A percentile compares a stretch with the other conserved stretches of the same genome.
Evolutionary conservation across 2,329 filamentous ascomycete species (phyloP).

Genomic region (Epichloe sibirici): DNA sequence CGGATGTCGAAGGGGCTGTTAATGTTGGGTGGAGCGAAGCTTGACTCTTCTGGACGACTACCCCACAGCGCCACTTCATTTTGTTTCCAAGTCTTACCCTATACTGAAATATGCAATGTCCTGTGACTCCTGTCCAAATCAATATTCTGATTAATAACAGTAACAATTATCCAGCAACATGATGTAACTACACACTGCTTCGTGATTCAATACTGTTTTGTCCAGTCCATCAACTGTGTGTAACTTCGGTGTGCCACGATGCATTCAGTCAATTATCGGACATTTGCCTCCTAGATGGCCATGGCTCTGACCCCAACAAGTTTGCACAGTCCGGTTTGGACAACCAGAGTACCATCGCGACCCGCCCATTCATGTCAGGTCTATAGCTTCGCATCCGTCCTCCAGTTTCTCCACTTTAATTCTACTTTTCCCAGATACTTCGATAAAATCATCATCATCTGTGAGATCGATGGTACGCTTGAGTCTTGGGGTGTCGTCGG

Average conservation of each 20-base stretch:
- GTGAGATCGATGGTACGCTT: constrained; percentile 8
- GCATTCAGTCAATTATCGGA: background rate
- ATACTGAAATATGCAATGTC: too few relatives aligned
- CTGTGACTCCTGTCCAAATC: too few relatives aligned
- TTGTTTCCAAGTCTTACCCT: background rate
- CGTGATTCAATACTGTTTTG: background rate
- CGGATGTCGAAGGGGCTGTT: background rate
- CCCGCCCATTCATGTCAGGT: background rate
- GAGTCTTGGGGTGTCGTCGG: background rate
- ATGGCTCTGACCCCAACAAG: too few relatives aligned
- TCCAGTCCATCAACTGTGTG: background rate
- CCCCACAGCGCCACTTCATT: background rate
- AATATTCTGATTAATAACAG: too few relatives aligned
- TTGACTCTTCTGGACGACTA: background rate
- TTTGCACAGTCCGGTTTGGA: too few relatives aligned
- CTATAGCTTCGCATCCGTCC: background rate
- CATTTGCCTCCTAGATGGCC: too few relatives aligned
- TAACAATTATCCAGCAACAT: too few relatives aligned
- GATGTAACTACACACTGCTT: background rate
- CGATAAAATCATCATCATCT: background rate
- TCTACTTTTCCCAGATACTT: background rate
- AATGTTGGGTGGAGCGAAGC: background rate
- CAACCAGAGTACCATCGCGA: background rate
- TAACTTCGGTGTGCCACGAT: background rate
- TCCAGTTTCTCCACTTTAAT: background rate